Evolutionary conservation across 2,329 filamentous ascomycete species (phyloP).

Genomic region (Fusarium nelsonii): DNA sequence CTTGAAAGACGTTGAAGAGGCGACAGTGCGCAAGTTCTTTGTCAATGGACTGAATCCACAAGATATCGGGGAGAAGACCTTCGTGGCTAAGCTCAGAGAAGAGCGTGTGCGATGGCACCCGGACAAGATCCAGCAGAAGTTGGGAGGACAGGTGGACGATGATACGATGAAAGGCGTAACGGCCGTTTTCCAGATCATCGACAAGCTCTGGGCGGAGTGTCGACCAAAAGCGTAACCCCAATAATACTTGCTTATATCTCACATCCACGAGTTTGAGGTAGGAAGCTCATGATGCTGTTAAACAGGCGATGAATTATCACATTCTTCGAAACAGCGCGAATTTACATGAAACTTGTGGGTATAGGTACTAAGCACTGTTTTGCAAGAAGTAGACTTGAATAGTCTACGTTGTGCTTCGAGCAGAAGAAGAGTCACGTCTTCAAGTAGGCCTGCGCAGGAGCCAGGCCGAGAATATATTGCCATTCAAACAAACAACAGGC

Average conservation of each 20-base stretch:
- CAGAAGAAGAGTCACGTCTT: background rate
- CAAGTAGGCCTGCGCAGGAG: background rate
- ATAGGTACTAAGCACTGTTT: background rate
- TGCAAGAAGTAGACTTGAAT: background rate
- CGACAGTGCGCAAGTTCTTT: conserved; percentile 78
- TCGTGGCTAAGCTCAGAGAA: conserved; percentile 72
- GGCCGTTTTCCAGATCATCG: conserved; percentile 90
- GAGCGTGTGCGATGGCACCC: conserved; percentile 97
- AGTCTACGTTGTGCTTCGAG: background rate
- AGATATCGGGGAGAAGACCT: conserved; percentile 59
- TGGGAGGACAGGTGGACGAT: conserved; percentile 78
- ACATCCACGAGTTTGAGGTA: background rate
- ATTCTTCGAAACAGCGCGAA: background rate
- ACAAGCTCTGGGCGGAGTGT: conserved; percentile 80
- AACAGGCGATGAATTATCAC: background rate
- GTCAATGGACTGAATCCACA: conserved; percentile 60
- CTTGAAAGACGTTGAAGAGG: conserved; percentile 66
- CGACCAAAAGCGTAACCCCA: conserved; percentile 51
- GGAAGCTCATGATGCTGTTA: background rate
- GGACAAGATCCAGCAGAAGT: conserved; percentile 94
- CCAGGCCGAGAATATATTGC: background rate
- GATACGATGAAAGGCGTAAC: conserved; percentile 83
- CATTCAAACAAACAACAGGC: background rate
- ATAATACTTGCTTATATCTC: background rate
- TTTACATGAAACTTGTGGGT: background rate